A percentile compares a stretch with the other conserved stretches of the same genome.
Evolutionary conservation across 768 basidiomycete genomes (phyloP).

Genomic region (Lentinula lateritia): DNA sequence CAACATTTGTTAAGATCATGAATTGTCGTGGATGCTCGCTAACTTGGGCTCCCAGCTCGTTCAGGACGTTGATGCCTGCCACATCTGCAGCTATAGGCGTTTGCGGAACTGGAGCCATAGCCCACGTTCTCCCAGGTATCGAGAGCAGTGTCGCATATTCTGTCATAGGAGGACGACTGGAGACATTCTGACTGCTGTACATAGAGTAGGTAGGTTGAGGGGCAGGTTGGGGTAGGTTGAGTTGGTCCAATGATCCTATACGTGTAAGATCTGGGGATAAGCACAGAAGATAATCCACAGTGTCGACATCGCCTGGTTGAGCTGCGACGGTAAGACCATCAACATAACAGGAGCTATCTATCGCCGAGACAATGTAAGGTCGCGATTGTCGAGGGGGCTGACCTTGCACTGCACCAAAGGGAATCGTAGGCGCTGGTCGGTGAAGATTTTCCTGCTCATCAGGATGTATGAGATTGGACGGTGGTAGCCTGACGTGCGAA

Average conservation of each 20-base stretch:
- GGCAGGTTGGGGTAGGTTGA: conserved; percentile 39
- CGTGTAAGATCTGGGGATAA: conserved; percentile 70
- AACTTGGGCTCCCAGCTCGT: conserved; percentile 81
- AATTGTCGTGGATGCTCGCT: conserved; percentile 73
- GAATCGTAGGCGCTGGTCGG: conserved; percentile 30
- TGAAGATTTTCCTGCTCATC: conserved; percentile 57
- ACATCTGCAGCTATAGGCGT: conserved; percentile 19
- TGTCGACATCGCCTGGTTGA: conserved; percentile 72
- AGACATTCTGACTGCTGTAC: conserved; percentile 30
- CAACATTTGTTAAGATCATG: conserved; percentile 84
- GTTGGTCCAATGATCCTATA: conserved; percentile 64
- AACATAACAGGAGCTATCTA: conserved; percentile 61
- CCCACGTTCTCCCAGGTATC: conserved; percentile 82
- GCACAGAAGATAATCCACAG: conserved; percentile 71
- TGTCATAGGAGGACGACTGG: conserved; percentile 56
- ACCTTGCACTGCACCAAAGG: conserved; percentile 45
- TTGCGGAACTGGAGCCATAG: conserved; percentile 56
- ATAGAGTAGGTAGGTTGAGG: conserved; percentile 32
- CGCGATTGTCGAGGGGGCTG: conserved; percentile 42
- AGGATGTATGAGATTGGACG: conserved; percentile 69
- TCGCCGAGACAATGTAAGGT: conserved; percentile 50
- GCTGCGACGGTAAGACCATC: conserved; percentile 65
- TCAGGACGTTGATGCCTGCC: conserved; percentile 46
- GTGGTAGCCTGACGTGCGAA: conserved; percentile 75
- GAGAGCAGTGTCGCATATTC: conserved; percentile 76